Base-by-base conservation (phyloP, 2,329 filamentous ascomycete species). In the Paecilomyces fulvus region DNA sequence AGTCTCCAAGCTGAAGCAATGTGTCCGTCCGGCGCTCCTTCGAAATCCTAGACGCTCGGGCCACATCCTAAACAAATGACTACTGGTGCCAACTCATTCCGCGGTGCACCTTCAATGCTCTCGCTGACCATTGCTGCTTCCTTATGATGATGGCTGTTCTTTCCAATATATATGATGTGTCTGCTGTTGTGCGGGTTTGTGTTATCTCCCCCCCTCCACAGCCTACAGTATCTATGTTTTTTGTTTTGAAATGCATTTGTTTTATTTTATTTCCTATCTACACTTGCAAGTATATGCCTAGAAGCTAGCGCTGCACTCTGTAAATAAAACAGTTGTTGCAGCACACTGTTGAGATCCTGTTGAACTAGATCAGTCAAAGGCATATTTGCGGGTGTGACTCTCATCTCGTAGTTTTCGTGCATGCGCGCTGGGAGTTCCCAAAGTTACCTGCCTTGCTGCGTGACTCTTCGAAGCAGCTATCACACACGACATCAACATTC, bases 11-110 rank as follows among this genome's bases (percentile, higher is more conserved):
- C 48, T 51, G 49, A 59, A 63, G 69, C 66, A 72, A 72, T 66
- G 69, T 70, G 69, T 65, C 63, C 62, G 60, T 60, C 61, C 56
- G 46, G 25, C 56, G 52, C 51, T 49, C 33, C 50, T 49, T 49
- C 56, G 23, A 64, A 69, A 69, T 64, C 65, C 61, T 54, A 62
- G 66, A 61, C 67, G 69, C 69, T 68, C 67, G 69, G 69, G 66
- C 69, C 69, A 71, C 60, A 58, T 60, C 48, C 48, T 49, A 49
- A 49, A 49, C 48, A 49, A 49, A 28, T 28, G 25, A 49, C 9
- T 28, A 49, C 48, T 49, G 48, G 48, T 25, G 48, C 48, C 48
- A 49, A 25, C 21, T 49, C 48, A 49, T 21, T 49, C 25, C 14
- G 37, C 37, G 37, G 17, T 43, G 37, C 37, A 43, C 37, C 14